These are phyloP conservation scores for Claviceps sorghi DNA, from an alignment of 2,329 filamentous ascomycete species.

Conservation along the genomic window DNA sequence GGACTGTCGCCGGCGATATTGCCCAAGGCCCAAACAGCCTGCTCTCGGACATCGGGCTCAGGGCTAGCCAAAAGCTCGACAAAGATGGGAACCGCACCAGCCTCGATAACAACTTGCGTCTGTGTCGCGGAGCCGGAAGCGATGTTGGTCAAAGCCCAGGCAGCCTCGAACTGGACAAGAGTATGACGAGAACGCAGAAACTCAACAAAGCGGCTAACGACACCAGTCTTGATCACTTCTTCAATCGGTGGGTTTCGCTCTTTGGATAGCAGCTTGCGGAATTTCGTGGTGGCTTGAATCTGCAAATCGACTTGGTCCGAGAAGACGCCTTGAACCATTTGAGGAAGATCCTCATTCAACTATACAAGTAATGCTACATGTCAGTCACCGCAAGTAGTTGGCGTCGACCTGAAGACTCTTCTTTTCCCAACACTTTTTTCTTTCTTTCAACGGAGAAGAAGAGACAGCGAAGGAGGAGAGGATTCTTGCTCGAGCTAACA, in stretches of 20 bases:
- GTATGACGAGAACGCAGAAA: slow-evolving; percentile 97
- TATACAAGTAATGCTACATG: slow-evolving; percentile 21
- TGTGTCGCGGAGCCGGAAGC: slow-evolving; percentile 93
- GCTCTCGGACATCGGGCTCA: slow-evolving; percentile 93
- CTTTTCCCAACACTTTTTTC: background rate
- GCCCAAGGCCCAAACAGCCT: slow-evolving; percentile 95
- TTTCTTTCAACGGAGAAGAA: background rate
- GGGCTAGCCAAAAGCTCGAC: slow-evolving; percentile 90
- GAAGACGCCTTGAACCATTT: slow-evolving; percentile 97
- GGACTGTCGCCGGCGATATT: slow-evolving; percentile 99
- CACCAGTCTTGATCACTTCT: slow-evolving; percentile 97
- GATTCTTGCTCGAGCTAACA: background rate
- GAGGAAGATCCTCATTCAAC: slow-evolving; percentile 94
- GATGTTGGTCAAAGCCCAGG: slow-evolving; percentile 98
- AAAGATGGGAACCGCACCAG: slow-evolving; percentile 94
- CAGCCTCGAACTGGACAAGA: slow-evolving; percentile 95
- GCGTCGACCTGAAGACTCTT: background rate
- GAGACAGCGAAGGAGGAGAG: no score
- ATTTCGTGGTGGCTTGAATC: slow-evolving; percentile 95
- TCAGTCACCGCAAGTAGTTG: slow-evolving; percentile 11
- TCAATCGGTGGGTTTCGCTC: slow-evolving; percentile 98
- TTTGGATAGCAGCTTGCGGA: slow-evolving; percentile 94
- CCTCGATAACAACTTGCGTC: slow-evolving; percentile 97
- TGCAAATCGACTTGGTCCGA: slow-evolving; percentile 97
- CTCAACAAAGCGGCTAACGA: slow-evolving; percentile 93